Conservation (phyloP, 2,329 filamentous ascomycete genomes). For the Aureobasidium sp. region DNA sequence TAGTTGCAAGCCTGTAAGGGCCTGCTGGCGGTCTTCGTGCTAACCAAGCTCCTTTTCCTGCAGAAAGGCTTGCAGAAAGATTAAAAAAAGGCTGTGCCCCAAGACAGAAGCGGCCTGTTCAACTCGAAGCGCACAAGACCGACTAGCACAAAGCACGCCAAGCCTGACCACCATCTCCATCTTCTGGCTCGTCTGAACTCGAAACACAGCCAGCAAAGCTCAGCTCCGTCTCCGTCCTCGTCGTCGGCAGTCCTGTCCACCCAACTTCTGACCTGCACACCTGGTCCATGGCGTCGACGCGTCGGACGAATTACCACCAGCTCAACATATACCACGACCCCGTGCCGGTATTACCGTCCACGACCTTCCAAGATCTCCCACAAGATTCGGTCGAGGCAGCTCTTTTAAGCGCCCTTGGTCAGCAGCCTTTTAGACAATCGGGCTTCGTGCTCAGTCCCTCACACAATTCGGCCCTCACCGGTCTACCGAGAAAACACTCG, state of each 20-base stretch:
- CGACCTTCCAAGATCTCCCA: slow-evolving; percentile 30
- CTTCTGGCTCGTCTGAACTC: not conserved
- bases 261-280: not conserved
- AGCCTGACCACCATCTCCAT: slow-evolving; percentile 11
- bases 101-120: slow-evolving; percentile 2
- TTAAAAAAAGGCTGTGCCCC: slow-evolving; percentile 14
- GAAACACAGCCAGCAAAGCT: slow-evolving; percentile 5
- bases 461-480: slow-evolving; percentile 44
- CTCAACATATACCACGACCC: slow-evolving; percentile 56
- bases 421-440: slow-evolving; percentile 43
- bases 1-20: slow-evolving; percentile 14
- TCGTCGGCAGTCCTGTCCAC: not conserved
- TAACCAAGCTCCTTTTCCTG: slow-evolving; percentile 14
- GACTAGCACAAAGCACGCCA: slow-evolving; percentile 11
- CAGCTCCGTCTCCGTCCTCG: slow-evolving; percentile 8
- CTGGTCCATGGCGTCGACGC: slow-evolving; percentile 46
- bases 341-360: slow-evolving; percentile 28
- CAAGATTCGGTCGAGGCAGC: slow-evolving; percentile 41
- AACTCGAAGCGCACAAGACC: slow-evolving; percentile 7
- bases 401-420: slow-evolving; percentile 40
- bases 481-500: slow-evolving; percentile 64
- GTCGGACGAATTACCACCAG: slow-evolving; percentile 44
- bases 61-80: slow-evolving; percentile 14
- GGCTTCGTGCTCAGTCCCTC: slow-evolving; percentile 61
- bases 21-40: slow-evolving; percentile 11